Evolutionary conservation across 2,329 filamentous ascomycete genomes (phyloP).

Genomic region (Hypoxylon sp.): DNA sequence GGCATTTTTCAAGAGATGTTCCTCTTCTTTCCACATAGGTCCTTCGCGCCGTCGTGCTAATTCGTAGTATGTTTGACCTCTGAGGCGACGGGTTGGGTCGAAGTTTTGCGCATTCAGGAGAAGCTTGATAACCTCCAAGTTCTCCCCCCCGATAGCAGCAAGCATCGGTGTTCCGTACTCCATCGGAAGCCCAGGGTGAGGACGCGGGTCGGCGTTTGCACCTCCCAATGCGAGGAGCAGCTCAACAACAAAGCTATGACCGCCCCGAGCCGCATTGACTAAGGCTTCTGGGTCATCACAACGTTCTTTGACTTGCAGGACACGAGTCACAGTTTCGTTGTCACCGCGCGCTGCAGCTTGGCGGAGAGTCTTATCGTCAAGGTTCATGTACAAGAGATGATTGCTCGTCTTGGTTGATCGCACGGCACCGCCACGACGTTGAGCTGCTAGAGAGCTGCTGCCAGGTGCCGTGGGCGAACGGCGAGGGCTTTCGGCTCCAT

Average conservation of each 20-base stretch:
- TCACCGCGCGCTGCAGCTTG: constrained; percentile 71
- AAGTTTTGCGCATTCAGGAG: constrained; percentile 82
- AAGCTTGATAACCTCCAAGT: constrained; percentile 85
- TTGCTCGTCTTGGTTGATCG: constrained; percentile 74
- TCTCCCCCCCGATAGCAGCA: constrained; percentile 89
- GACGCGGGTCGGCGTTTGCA: constrained; percentile 75
- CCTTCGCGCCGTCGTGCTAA: constrained; percentile 85
- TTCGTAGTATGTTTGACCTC: constrained; percentile 86
- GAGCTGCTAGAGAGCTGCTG: constrained; percentile 51
- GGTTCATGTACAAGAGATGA: constrained; percentile 71
- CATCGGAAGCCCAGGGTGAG: constrained; percentile 67
- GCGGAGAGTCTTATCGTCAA: constrained; percentile 71
- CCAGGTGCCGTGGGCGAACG: constrained; percentile 63
- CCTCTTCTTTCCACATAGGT: constrained; percentile 90
- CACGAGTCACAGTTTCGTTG: constrained; percentile 69
- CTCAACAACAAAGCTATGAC: constrained; percentile 88
- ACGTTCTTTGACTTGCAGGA: constrained; percentile 70
- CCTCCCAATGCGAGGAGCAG: constrained; percentile 77
- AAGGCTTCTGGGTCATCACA: constrained; percentile 85
- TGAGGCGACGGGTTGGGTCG: constrained; percentile 82
- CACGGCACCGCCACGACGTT: constrained; percentile 65
- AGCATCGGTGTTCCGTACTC: constrained; percentile 93
- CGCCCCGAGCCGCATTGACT: constrained; percentile 90
- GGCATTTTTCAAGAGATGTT: constrained; percentile 80
- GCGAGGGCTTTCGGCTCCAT: constrained; percentile 69